phyloP scores from a whole-genome alignment of 768 basidiomycete genomes.

The Pleurotus tuoliensis region DNA sequence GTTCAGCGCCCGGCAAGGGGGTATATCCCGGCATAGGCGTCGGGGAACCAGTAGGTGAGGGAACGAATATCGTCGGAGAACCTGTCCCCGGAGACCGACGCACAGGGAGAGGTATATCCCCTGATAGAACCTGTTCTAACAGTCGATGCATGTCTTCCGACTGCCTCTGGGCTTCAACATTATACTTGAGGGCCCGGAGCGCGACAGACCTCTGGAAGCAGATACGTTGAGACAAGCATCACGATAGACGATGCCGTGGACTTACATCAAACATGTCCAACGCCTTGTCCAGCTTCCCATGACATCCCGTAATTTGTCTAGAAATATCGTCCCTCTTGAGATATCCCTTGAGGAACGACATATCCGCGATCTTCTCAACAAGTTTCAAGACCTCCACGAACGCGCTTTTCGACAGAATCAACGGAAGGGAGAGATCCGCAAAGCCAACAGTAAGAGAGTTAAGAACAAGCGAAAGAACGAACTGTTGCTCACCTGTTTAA shows the following conservation, averaged over 20 bases:
- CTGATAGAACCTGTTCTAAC: background rate
- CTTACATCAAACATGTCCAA: slow-evolving; percentile 46
- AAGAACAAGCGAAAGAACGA: background rate
- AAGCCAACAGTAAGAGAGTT: background rate
- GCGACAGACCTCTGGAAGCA: slow-evolving; percentile 28
- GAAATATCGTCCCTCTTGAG: slow-evolving; percentile 57
- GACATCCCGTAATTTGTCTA: slow-evolving; percentile 45
- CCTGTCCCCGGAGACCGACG: background rate
- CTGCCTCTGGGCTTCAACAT: slow-evolving; percentile 36
- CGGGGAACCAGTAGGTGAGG: background rate
- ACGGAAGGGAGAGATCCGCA: background rate
- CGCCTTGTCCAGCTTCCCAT: slow-evolving; percentile 50
- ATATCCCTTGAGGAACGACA: slow-evolving; percentile 61
- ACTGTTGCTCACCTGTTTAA: slow-evolving; percentile 40
- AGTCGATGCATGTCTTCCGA: slow-evolving; percentile 13
- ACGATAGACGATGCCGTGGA: slow-evolving; percentile 7
- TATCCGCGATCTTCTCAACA: slow-evolving; percentile 27
- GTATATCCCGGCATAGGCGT: background rate
- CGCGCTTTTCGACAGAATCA: background rate
- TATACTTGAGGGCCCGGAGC: slow-evolving; percentile 49
- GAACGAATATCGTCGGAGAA: slow-evolving; percentile 3
- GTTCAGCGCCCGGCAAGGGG: slow-evolving; percentile 8
- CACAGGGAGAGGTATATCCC: slow-evolving; percentile 5
- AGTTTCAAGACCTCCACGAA: background rate
- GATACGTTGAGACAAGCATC: background rate